Evolutionary conservation across 352 stramenopile species (phyloP), one percentile per base, ranked within the genome.

Genomic region (Phytophthora quininea): DNA sequence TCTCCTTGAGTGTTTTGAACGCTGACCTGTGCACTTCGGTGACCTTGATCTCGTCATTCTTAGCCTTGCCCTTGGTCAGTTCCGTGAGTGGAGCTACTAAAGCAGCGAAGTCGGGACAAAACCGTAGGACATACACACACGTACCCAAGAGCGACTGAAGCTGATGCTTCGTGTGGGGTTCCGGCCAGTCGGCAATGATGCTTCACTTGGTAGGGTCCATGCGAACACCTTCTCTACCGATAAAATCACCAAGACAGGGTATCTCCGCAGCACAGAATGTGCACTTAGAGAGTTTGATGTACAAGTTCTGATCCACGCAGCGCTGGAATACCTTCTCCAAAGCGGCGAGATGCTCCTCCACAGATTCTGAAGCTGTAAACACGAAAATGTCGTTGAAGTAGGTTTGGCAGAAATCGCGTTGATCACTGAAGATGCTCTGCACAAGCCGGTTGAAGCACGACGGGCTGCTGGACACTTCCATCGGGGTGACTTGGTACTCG

Each of bases 341-440:
- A 3, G 56, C 56, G 2, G 8, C 45, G 24, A 55, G 24, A 33
- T 63, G 27, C 15, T 43, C 46, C 15, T 63, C 35, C 4, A 63
- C 5, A 2, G 46, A 50, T 1, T 56, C 19, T 0, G 46, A 48
- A 29, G 19, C 7, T 3, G 57, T 64, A 12, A 64, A 64, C 5
- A 57, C 15, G 37, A 57, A 64, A 2, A 64, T 27, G 24, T 43
- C 48, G 15, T 62, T 51, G 9, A 67, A 60, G 45, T 58, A 67
- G 1, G 59, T 61, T 0, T 15, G 15, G 5, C 60, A 67, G 7
- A 62, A 67, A 3, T 7, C 14, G 0, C 15, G 3, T 1, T 45
- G 31, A 10, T 67, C 52, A 2, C 27, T n/a, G 30, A 57, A 62
- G 0, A 67, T 32, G 2, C 6, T 38, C 10, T 57, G 27, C 0